Percentiles rank a stretch among this genome's conserved stretches.
Evolutionary conservation across 192 early-diverging fungal species (phyloP).

Genomic region (Podila verticillata): DNA sequence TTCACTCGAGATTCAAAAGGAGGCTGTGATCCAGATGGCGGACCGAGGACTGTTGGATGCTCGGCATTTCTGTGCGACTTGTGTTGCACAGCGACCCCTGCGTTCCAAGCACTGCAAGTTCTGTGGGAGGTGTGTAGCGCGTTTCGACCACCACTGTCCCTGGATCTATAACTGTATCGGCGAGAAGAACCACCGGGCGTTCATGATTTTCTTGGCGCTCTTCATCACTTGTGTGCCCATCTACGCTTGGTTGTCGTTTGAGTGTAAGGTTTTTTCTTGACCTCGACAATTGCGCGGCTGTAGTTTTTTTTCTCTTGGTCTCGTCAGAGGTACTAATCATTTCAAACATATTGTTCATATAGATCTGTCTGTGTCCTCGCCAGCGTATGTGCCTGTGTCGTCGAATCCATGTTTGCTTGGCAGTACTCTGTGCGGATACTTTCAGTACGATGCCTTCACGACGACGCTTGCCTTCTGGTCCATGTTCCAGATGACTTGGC

Average conservation of each 20-base stretch:
- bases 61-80: slow-evolving; percentile 88
- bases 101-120: slow-evolving; percentile 95
- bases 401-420: slow-evolving; percentile 69
- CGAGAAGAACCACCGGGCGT: slow-evolving; percentile 85
- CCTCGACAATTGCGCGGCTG: not conserved
- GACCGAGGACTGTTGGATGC: slow-evolving; percentile 73
- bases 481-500: slow-evolving; percentile 83
- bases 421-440: slow-evolving; percentile 71
- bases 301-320: not conserved
- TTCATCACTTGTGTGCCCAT: slow-evolving; percentile 68
- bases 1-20: slow-evolving; percentile 52
- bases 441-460: slow-evolving; percentile 80
- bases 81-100: slow-evolving; percentile 83
- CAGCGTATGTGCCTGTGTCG: slow-evolving; percentile 62
- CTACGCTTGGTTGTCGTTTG: slow-evolving; percentile 68
- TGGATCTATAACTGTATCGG: slow-evolving; percentile 98
- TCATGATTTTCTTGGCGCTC: slow-evolving; percentile 81
- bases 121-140: slow-evolving; percentile 92
- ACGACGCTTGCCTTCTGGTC: slow-evolving; percentile 78
- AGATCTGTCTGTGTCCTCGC: slow-evolving; percentile 56
- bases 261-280: slow-evolving; percentile 63
- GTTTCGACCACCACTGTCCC: slow-evolving; percentile 97
- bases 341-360: not conserved
- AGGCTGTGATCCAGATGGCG: slow-evolving; percentile 72
- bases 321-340: not conserved